phyloP scores from a whole-genome alignment of 2,329 filamentous ascomycete species.

The Penicillium nordicum region DNA sequence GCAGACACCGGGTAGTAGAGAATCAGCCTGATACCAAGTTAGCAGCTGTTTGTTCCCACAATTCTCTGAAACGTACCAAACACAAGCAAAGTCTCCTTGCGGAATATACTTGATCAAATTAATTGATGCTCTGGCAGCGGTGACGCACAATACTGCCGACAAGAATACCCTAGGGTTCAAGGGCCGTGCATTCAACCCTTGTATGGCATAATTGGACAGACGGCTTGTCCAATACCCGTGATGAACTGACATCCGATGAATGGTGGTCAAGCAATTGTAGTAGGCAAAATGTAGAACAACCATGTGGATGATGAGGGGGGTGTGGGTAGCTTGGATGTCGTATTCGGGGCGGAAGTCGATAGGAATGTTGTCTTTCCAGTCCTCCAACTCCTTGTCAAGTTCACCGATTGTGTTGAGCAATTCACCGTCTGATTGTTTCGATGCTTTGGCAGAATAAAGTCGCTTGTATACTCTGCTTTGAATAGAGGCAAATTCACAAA shows the following conservation, averaged over 20 bases:
- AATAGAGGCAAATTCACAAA: conserved; percentile 88
- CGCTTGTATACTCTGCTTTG: conserved; percentile 92
- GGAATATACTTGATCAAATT: conserved; percentile 94
- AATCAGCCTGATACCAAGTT: conserved; percentile 61
- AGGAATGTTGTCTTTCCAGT: conserved; percentile 95
- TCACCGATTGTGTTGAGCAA: conserved; percentile 94
- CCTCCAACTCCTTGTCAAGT: conserved; percentile 81
- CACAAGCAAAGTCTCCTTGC: conserved; percentile 88
- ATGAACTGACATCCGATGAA: conserved; percentile 97
- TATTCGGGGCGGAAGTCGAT: conserved; percentile 96
- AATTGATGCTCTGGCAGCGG: conserved; percentile 87
- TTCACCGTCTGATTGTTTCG: conserved; percentile 88
- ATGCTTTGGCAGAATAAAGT: conserved; percentile 87
- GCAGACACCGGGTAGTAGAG: conserved; percentile 96
- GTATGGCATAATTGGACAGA: conserved; percentile 89
- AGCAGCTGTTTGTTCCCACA: conserved; percentile 1
- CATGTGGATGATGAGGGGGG: conserved; percentile 88
- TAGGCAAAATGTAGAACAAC: conserved; percentile 95
- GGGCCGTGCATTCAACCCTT: conserved; percentile 84
- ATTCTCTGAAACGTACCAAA: conserved; percentile 66
- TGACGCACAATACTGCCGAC: conserved; percentile 86
- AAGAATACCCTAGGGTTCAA: conserved; percentile 93
- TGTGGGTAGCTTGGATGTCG: conserved; percentile 89
- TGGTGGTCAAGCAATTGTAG: conserved; percentile 96
- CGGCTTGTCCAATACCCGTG: conserved; percentile 98